Percentiles rank a stretch among this genome's conserved stretches.
phyloP scores from a whole-genome alignment of 495 filamentous ascomycete genomes.

The Penicillium desertorum region DNA sequence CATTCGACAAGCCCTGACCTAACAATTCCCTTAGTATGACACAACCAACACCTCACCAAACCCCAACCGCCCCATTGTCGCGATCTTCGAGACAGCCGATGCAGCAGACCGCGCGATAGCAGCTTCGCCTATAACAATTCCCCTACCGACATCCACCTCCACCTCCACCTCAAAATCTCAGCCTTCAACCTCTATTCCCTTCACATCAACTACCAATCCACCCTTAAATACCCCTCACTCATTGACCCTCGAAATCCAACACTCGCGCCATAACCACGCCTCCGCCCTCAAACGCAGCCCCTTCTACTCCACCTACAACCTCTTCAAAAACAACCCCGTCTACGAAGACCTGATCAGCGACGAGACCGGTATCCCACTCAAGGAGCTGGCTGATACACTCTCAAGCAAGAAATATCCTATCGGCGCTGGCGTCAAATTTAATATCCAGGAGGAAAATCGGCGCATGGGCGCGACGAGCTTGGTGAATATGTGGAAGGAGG shows the following conservation, averaged over 20 bases:
- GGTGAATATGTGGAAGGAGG: constrained; percentile 30
- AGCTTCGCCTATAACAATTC: constrained; percentile 35
- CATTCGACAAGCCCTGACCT: neutral
- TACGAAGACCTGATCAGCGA: constrained; percentile 29
- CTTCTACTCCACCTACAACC: constrained; percentile 26
- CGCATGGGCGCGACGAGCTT: constrained; percentile 26
- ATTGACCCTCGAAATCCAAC: constrained; percentile 29
- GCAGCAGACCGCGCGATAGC: constrained; percentile 37
- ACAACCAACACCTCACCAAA: constrained; percentile 16
- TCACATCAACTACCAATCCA: constrained; percentile 2
- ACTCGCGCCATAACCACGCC: constrained; percentile 30
- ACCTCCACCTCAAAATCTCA: neutral
- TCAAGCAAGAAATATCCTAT: constrained; percentile 23
- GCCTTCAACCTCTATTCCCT: constrained; percentile 4
- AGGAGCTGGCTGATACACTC: constrained; percentile 33
- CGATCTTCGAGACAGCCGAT: constrained; percentile 39
- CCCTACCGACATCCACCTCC: neutral
- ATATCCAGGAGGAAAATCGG: constrained; percentile 19
- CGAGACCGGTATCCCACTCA: constrained; percentile 28
- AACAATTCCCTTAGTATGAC: constrained; percentile 16
- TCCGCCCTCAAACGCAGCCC: constrained; percentile 32
- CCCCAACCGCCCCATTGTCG: constrained; percentile 23
- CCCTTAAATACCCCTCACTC: constrained; percentile 1
- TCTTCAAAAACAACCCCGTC: constrained; percentile 18
- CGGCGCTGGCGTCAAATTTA: constrained; percentile 15